phyloP scores from a whole-genome alignment of 2,329 filamentous ascomycete genomes.

The Fusarium scirpi region DNA sequence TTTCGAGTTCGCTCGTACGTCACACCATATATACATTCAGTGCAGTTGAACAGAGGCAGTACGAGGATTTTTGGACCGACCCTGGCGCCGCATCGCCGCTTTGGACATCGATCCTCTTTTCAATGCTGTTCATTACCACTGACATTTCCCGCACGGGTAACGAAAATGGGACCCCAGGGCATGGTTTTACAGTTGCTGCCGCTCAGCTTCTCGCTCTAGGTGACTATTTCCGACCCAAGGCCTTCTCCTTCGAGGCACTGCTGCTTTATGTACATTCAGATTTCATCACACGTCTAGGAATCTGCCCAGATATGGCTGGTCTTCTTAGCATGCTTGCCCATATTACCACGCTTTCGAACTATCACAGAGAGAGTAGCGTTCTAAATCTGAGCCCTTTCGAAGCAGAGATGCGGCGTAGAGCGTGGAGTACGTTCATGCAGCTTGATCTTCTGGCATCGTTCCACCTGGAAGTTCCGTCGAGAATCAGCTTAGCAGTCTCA shows the following conservation, averaged over 20 bases:
- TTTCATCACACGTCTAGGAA: neutral
- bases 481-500: neutral
- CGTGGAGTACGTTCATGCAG: neutral
- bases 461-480: neutral
- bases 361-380: neutral
- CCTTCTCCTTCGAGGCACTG: neutral
- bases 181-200: neutral
- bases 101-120: neutral
- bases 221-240: neutral
- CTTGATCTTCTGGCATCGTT: neutral
- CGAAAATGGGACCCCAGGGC: neutral
- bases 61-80: neutral
- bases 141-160: neutral
- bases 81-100: neutral
- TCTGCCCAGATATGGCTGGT: neutral
- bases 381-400: neutral
- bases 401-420: neutral
- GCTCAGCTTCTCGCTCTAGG: neutral
- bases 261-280: neutral
- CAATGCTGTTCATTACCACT: neutral
- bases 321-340: neutral
- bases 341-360: neutral
- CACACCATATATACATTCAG: neutral
- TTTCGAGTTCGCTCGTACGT: neutral
- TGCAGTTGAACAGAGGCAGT: constrained; percentile 2